phyloP scores from a whole-genome alignment of 305 asterid species.

The Fraxinus floribunda region DNA sequence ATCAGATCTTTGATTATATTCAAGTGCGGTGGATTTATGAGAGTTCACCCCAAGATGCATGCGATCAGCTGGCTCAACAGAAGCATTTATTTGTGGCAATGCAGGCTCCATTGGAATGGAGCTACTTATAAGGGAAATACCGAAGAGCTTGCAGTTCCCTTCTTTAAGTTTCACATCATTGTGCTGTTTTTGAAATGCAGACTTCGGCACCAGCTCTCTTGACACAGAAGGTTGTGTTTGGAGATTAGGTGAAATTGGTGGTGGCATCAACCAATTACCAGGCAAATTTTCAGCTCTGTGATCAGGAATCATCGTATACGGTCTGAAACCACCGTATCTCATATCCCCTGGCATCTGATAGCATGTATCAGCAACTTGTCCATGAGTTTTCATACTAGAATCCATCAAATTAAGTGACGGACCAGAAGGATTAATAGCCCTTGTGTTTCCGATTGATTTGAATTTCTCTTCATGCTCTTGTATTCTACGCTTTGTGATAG shows the following conservation, averaged over 20 bases:
- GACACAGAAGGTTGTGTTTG: constrained; percentile 41
- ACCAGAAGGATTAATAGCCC: constrained; percentile 51
- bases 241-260: constrained; percentile 55
- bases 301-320: constrained; percentile 43
- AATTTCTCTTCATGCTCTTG: constrained; percentile 53
- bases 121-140: constrained; percentile 60
- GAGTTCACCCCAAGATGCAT: constrained; percentile 33
- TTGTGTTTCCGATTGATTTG: constrained; percentile 47
- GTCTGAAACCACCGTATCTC: constrained; percentile 45
- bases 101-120: constrained; percentile 39
- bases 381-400: constrained; percentile 41
- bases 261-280: constrained; percentile 69
- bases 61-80: constrained; percentile 7
- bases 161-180: constrained; percentile 55
- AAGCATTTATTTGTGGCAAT: constrained; percentile 23
- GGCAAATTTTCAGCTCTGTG: constrained; percentile 47
- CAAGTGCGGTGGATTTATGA: constrained; percentile 40
- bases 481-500: constrained; percentile 37
- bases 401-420: constrained; percentile 70
- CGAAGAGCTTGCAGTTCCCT: constrained; percentile 78
- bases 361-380: constrained; percentile 38
- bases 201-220: constrained; percentile 49
- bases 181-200: constrained; percentile 34
- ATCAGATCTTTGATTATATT: constrained; percentile 52
- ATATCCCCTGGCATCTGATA: constrained; percentile 48